Conservation (phyloP, 2,329 filamentous ascomycete species). For the Fusarium sp. region DNA sequence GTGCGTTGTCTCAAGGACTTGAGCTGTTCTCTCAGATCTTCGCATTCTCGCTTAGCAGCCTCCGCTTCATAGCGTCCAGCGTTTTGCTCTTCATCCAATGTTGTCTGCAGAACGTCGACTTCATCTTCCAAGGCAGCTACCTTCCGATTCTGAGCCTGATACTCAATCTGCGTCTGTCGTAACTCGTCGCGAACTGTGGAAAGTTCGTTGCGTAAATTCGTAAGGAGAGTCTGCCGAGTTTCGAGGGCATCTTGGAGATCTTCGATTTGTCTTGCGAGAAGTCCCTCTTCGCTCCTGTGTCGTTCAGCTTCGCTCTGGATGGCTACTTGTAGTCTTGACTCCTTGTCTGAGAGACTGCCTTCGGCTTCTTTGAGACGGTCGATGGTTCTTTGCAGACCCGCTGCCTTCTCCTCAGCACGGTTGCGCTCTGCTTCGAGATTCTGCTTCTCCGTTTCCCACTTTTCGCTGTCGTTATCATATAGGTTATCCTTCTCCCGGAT, state of each 20-base stretch:
- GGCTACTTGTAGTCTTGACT: slow-evolving; percentile 73
- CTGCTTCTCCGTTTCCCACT: slow-evolving; percentile 74
- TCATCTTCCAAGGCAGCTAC: slow-evolving; percentile 78
- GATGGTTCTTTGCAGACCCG: slow-evolving; percentile 75
- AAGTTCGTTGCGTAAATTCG: slow-evolving; percentile 73
- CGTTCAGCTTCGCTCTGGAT: slow-evolving; percentile 77
- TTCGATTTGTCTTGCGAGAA: slow-evolving; percentile 78
- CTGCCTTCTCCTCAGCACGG: slow-evolving; percentile 73
- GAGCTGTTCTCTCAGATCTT: slow-evolving; percentile 36
- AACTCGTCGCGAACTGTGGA: slow-evolving; percentile 75
- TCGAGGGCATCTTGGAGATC: slow-evolving; percentile 78
- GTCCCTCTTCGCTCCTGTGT: slow-evolving; percentile 76
- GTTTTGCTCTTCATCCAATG: slow-evolving; percentile 43
- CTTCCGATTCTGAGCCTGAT: slow-evolving; percentile 71
- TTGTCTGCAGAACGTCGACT: slow-evolving; percentile 74
- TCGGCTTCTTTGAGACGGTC: slow-evolving; percentile 76
- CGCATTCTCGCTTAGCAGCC: slow-evolving; percentile 57
- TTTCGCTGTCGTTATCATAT: slow-evolving; percentile 76
- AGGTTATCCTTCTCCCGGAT: slow-evolving; percentile 76
- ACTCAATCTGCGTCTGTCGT: slow-evolving; percentile 72
- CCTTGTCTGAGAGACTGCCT: slow-evolving; percentile 73
- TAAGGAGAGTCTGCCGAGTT: slow-evolving; percentile 71
- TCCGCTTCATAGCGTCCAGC: slow-evolving; percentile 53
- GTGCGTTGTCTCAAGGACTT: slow-evolving; percentile 45
- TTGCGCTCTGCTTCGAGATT: slow-evolving; percentile 73